Evolutionary conservation across 768 basidiomycete genomes (phyloP).

Genomic region (Sutorius australiensis): DNA sequence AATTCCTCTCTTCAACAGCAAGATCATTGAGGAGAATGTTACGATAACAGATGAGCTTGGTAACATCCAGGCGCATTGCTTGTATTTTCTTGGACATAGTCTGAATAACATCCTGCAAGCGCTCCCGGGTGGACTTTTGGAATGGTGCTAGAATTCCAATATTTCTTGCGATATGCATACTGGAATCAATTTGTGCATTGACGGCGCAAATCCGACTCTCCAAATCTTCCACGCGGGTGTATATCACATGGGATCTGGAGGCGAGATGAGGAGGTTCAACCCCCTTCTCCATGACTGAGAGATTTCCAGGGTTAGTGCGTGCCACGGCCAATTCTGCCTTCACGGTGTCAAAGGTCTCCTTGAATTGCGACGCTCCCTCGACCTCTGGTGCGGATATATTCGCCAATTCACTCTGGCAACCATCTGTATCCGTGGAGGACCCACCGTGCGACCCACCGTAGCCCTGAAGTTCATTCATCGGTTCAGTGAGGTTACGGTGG

Average conservation of each 20-base stretch:
- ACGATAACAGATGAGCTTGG: slow-evolving; percentile 70
- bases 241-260: slow-evolving; percentile 55
- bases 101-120: slow-evolving; percentile 59
- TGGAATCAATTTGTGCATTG: slow-evolving; percentile 58
- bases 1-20: slow-evolving; percentile 62
- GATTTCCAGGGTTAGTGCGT: slow-evolving; percentile 32
- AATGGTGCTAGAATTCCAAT: slow-evolving; percentile 86
- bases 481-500: slow-evolving; percentile 35
- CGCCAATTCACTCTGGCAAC: slow-evolving; percentile 7
- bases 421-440: slow-evolving; percentile 31
- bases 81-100: slow-evolving; percentile 61
- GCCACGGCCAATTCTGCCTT: slow-evolving; percentile 77
- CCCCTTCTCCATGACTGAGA: slow-evolving; percentile 10
- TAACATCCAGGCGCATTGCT: slow-evolving; percentile 66
- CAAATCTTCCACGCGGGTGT: slow-evolving; percentile 60
- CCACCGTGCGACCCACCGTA: slow-evolving; percentile 22
- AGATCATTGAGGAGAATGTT: slow-evolving; percentile 73
- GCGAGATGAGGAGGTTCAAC: slow-evolving; percentile 27
- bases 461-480: slow-evolving; percentile 34
- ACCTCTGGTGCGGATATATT: slow-evolving; percentile 49
- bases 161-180: slow-evolving; percentile 74
- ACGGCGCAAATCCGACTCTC: slow-evolving; percentile 52
- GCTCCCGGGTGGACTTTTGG: slow-evolving; percentile 76
- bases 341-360: slow-evolving; percentile 81
- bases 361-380: slow-evolving; percentile 64